Conservation (phyloP, 1,284 basidiomycete species). For the Apiotrichum porosum region DNA sequence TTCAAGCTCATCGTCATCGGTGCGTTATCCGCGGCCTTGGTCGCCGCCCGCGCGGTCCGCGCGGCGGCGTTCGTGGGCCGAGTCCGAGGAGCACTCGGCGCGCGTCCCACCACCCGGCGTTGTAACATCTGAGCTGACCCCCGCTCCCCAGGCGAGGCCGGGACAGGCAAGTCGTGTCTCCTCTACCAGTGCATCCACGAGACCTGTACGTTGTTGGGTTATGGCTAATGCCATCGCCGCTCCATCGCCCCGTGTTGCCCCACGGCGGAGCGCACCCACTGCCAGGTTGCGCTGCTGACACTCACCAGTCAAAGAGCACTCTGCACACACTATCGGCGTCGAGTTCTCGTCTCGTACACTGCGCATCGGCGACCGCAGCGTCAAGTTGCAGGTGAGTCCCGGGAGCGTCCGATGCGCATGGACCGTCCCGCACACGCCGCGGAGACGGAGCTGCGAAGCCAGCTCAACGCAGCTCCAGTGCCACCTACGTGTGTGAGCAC, state of each 20-base stretch:
- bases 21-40: constrained; percentile 36
- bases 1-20: constrained; percentile 98
- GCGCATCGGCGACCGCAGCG: constrained; percentile 82
- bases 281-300: too few relatives aligned
- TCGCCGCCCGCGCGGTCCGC: background rate
- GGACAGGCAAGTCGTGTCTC: constrained; percentile 92
- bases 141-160: constrained; percentile 72
- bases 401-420: background rate
- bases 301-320: constrained; percentile 81
- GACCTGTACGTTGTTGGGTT: constrained; percentile 61
- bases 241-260: too few relatives aligned
- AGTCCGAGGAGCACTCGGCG: too few relatives aligned
- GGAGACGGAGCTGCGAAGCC: too few relatives aligned
- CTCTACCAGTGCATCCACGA: constrained; percentile 95
- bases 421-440: background rate
- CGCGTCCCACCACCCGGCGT: too few relatives aligned
- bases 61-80: background rate
- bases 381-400: constrained; percentile 80
- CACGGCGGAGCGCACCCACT: too few relatives aligned
- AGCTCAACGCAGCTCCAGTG: too few relatives aligned
- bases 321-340: constrained; percentile 95
- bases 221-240: too few relatives aligned
- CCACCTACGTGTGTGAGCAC: too few relatives aligned
- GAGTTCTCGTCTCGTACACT: constrained; percentile 88
- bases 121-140: constrained; percentile 1